Base-by-base conservation (phyloP, 352 stramenopile genomes). In the Phytophthora agathidicida region DNA sequence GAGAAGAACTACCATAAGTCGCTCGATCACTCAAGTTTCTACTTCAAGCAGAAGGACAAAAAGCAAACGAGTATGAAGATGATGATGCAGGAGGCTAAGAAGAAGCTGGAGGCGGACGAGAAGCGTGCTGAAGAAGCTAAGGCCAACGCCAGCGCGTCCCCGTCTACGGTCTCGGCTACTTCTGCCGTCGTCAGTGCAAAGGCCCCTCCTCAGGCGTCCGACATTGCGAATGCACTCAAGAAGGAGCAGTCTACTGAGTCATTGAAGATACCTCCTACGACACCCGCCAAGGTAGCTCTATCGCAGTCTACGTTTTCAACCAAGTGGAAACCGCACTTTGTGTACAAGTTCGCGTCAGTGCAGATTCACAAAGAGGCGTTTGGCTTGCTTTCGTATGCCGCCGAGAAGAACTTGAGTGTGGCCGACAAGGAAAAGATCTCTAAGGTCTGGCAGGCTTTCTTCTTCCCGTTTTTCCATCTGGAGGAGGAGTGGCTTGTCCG, bases 11-110 rank as follows among this genome's bases (percentile, higher is more conserved):
- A 99, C 66, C 97, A 99, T 78, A 99, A 98, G 71, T 98, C 88
- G 38, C 80, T 99, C 16, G 98, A 99, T 70, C 97, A 99, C 72
- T 98, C 97, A 20, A 98, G 94, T 26, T 98, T 99, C 53, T 99
- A 99, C 69, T 99, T 99, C 76, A 97, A 98, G 69, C 94, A 98
- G 42, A 97, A 93, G 50, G 98, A 99, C 72, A 99, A 99, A 81
- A 97, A 98, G 62, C 88, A 94, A 14, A 98, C 94, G 27, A 97
- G 89, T 42, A 94, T 97, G 58, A 98, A 98, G 68, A 93, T 89
- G 42, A 76, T 99, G 30, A 63, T 98, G 22, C 79, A 88, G 36
- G 80, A 94, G 37, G 87, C 84, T 2, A 94, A 94, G 68, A 93
- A 94, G 71, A 88, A 91, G 48, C 55, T 93, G 3, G 85, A 92